phyloP scores from a whole-genome alignment of 495 filamentous ascomycete genomes.

The Trichodelitschia bisporula region DNA sequence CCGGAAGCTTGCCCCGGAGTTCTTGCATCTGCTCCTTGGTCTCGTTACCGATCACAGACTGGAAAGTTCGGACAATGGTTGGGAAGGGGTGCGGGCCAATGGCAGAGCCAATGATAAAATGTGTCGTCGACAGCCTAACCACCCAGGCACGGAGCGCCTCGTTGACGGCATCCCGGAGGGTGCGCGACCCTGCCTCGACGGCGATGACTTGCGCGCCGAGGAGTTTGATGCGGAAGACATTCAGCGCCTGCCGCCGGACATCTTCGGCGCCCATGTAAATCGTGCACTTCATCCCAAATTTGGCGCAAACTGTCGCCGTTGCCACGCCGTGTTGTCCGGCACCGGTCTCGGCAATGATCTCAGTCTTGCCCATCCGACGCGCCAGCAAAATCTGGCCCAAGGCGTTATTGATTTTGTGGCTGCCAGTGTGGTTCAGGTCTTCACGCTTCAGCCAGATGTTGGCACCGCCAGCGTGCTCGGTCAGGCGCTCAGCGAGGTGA shows the following conservation, averaged over 20 bases:
- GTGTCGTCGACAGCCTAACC: slow-evolving; percentile 60
- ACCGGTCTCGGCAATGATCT: slow-evolving; percentile 88
- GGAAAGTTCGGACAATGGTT: slow-evolving; percentile 87
- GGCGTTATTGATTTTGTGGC: slow-evolving; percentile 96
- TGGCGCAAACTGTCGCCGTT: slow-evolving; percentile 85
- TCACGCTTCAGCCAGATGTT: slow-evolving; percentile 93
- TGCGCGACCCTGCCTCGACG: slow-evolving; percentile 64
- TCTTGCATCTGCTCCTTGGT: slow-evolving; percentile 72
- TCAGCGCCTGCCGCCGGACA: slow-evolving; percentile 75
- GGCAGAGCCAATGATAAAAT: slow-evolving; percentile 89
- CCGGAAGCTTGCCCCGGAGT: slow-evolving; percentile 65
- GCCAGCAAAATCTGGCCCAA: slow-evolving; percentile 75
- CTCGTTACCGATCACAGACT: slow-evolving; percentile 78
- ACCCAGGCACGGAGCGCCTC: slow-evolving; percentile 83
- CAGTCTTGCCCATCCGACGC: slow-evolving; percentile 58
- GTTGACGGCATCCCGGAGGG: slow-evolving; percentile 87
- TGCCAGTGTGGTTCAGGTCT: slow-evolving; percentile 58
- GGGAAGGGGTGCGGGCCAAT: slow-evolving; percentile 93
- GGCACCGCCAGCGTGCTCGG: slow-evolving; percentile 67
- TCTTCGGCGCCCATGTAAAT: slow-evolving; percentile 95
- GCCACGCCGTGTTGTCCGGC: slow-evolving; percentile 95
- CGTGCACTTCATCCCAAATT: slow-evolving; percentile 88
- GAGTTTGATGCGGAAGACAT: slow-evolving; percentile 93
- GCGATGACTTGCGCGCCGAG: slow-evolving; percentile 72
- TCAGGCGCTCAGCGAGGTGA: slow-evolving; percentile 68